Percentiles rank a stretch among this genome's conserved stretches.
Evolutionary conservation across 2,329 filamentous ascomycete species (phyloP).

Genomic region (Penicillium sp.): DNA sequence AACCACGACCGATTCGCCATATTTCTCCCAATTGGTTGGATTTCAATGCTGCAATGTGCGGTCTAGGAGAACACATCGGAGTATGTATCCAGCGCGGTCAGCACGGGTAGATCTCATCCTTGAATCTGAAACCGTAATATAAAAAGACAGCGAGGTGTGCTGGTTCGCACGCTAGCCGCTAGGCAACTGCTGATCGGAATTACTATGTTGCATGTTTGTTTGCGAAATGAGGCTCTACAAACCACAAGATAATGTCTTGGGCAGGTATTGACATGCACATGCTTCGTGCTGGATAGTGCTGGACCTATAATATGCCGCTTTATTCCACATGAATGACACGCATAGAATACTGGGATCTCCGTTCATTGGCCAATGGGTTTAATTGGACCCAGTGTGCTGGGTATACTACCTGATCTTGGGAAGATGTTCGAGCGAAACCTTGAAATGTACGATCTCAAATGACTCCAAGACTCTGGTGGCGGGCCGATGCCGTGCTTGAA

Average conservation of each 20-base stretch:
- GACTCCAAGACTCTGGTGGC: background rate
- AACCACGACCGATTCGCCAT: background rate
- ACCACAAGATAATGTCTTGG: background rate
- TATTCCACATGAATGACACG: background rate
- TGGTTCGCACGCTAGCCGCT: conserved; percentile 1
- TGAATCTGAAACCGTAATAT: background rate
- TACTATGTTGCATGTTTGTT: background rate
- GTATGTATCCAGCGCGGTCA: background rate
- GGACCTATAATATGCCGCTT: background rate
- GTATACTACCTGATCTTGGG: background rate
- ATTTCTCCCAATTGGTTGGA: background rate
- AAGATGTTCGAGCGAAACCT: background rate
- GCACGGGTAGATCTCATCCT: background rate
- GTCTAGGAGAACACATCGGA: background rate
- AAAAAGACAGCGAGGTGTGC: background rate
- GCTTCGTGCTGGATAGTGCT: background rate
- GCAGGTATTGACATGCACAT: background rate
- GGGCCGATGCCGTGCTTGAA: background rate
- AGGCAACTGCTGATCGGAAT: conserved; percentile 4
- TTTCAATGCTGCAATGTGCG: background rate
- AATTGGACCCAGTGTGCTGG: background rate
- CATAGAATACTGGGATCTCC: background rate
- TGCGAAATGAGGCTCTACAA: background rate
- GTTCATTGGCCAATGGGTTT: background rate
- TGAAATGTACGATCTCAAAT: background rate